Evolutionary conservation across 192 early-diverging fungal genomes (phyloP).

Genomic region (Globomyces pollinis-pini): DNA sequence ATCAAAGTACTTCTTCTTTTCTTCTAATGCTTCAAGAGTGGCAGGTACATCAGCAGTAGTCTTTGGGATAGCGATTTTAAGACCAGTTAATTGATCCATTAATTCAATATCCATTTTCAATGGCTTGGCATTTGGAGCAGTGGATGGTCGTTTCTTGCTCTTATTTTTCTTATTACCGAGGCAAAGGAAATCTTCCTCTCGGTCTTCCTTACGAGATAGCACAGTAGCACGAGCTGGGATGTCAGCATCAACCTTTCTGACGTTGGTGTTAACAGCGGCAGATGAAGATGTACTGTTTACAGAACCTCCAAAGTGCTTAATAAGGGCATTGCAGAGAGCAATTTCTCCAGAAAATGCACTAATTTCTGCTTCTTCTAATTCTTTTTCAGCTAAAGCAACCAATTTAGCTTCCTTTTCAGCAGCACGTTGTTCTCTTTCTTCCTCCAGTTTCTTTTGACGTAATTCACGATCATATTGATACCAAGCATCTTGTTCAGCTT

Average conservation of each 20-base stretch:
- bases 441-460: slow-evolving; percentile 50
- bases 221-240: slow-evolving; percentile 68
- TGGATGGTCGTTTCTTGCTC: slow-evolving; percentile 28
- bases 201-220: slow-evolving; percentile 64
- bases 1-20: slow-evolving; percentile 62
- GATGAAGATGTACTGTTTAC: slow-evolving; percentile 22
- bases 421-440: slow-evolving; percentile 60
- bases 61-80: slow-evolving; percentile 77
- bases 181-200: slow-evolving; percentile 71
- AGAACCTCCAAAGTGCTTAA: slow-evolving; percentile 38
- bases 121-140: slow-evolving; percentile 37
- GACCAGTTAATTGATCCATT: slow-evolving; percentile 67
- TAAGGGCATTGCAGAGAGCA: slow-evolving; percentile 68
- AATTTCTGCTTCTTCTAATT: slow-evolving; percentile 77
- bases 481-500: slow-evolving; percentile 65
- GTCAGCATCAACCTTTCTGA: slow-evolving; percentile 53
- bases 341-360: slow-evolving; percentile 87
- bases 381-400: slow-evolving; percentile 59
- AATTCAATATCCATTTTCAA: slow-evolving; percentile 51
- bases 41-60: slow-evolving; percentile 56
- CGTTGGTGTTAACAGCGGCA: slow-evolving; percentile 26
- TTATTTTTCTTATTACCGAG: slow-evolving; percentile 60
- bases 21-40: slow-evolving; percentile 65
- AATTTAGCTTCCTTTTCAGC: slow-evolving; percentile 62
- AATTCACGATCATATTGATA: slow-evolving; percentile 63